Conservation (phyloP, 176 grass and related monocot genomes). For the Triticum timopheevii region DNA sequence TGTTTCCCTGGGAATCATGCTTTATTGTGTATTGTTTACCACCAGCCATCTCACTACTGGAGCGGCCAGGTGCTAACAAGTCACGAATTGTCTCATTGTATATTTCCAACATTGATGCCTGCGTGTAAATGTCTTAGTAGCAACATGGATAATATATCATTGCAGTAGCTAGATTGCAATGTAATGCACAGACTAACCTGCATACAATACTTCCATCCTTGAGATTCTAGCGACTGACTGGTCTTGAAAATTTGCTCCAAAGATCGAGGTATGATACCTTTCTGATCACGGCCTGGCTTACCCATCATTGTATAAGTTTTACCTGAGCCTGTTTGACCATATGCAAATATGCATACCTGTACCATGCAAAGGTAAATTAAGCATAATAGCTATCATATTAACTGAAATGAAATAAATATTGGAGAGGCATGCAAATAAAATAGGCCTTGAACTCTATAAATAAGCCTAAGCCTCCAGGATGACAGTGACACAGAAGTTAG, state of each 20-base stretch:
- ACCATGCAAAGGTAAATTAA: slow-evolving; percentile 12
- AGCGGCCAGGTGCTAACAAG: slow-evolving; percentile 52
- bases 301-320: slow-evolving; percentile 99
- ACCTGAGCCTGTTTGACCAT: slow-evolving; percentile 97
- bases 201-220: slow-evolving; percentile 96
- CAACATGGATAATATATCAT: neutral
- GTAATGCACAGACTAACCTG: slow-evolving; percentile 29
- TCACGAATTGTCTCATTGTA: slow-evolving; percentile 97
- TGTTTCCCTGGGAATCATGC: slow-evolving; percentile 80
- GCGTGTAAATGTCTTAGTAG: neutral
- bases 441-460: neutral
- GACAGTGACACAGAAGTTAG: neutral
- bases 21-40: slow-evolving; percentile 79
- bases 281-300: slow-evolving; percentile 48
- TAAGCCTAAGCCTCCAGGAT: neutral
- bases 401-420: neutral
- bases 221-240: slow-evolving; percentile 56
- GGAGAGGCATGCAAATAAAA: neutral
- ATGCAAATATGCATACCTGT: slow-evolving; percentile 99
- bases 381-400: neutral
- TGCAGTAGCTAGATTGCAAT: neutral
- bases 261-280: slow-evolving; percentile 89
- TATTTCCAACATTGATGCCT: slow-evolving; percentile 97
- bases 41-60: slow-evolving; percentile 31
- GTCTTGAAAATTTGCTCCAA: slow-evolving; percentile 90